Conservation (phyloP, 495 filamentous ascomycete genomes). For the Penicillium crystallinum region DNA sequence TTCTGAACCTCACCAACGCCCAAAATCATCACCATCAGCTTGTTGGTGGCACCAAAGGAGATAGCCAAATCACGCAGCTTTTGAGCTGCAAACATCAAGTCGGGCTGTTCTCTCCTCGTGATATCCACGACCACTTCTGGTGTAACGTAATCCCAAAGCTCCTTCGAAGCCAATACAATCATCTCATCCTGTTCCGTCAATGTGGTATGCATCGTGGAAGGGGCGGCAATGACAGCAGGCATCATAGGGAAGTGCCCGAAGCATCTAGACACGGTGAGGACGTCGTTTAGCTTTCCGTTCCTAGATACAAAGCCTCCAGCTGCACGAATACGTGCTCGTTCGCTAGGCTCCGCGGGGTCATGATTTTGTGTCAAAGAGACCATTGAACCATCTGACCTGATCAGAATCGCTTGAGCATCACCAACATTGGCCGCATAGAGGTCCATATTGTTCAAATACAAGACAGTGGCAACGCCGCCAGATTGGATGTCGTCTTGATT, state of each 20-base stretch:
- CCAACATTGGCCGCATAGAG: constrained; percentile 93
- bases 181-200: constrained; percentile 90
- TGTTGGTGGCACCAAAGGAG: constrained; percentile 84
- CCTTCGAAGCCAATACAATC: constrained; percentile 82
- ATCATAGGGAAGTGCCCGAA: constrained; percentile 93
- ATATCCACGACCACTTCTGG: constrained; percentile 90
- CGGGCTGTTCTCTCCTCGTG: constrained; percentile 71
- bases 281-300: constrained; percentile 87
- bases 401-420: constrained; percentile 89
- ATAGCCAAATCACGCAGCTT: constrained; percentile 94
- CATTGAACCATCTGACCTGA: constrained; percentile 76
- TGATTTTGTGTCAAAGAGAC: constrained; percentile 83
- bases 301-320: constrained; percentile 94
- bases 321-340: constrained; percentile 85
- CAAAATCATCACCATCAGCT: constrained; percentile 98
- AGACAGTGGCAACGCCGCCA: constrained; percentile 85
- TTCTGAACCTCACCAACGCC: constrained; percentile 86
- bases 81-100: constrained; percentile 95
- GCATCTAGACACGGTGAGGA: constrained; percentile 83
- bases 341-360: constrained; percentile 76
- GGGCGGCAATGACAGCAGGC: constrained; percentile 88
- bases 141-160: constrained; percentile 90
- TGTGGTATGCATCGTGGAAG: constrained; percentile 70
- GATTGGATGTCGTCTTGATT: constrained; percentile 82
- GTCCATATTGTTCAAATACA: constrained; percentile 84